Percentiles rank a stretch among this genome's conserved stretches.
These are phyloP conservation scores for Hapsidospora chrysogenum DNA, from an alignment of 495 filamentous ascomycete genomes.

Conservation along the genomic window DNA sequence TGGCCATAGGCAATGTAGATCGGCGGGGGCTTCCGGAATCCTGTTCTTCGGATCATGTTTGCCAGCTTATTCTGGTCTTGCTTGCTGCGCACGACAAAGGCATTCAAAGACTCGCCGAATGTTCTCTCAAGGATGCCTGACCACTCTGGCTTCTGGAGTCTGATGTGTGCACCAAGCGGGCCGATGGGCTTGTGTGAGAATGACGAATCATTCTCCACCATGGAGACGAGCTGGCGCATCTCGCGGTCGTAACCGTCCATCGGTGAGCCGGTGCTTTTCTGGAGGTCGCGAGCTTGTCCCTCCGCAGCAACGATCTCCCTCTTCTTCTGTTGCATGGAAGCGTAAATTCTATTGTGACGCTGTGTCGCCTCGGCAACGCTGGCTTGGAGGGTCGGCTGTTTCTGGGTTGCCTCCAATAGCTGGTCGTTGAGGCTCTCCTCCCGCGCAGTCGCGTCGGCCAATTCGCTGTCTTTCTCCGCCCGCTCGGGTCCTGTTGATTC, in stretches of 20 bases:
- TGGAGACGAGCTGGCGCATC: conserved; percentile 44
- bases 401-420: conserved; percentile 18
- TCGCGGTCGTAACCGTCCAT: conserved; percentile 38
- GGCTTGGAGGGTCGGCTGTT: conserved; percentile 13
- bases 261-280: conserved; percentile 12
- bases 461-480: conserved; percentile 17
- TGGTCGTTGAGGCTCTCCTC: conserved; percentile 24
- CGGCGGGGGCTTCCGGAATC: conserved; percentile 29
- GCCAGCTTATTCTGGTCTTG: conserved; percentile 47
- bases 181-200: conserved; percentile 65
- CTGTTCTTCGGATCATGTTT: conserved; percentile 40
- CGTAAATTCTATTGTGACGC: conserved; percentile 10
- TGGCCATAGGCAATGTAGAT: conserved; percentile 49
- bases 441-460: conserved; percentile 31
- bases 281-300: conserved; percentile 14
- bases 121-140: conserved; percentile 62
- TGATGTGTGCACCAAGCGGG: conserved; percentile 62
- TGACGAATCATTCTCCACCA: conserved; percentile 46
- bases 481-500: conserved; percentile 34
- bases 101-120: conserved; percentile 44
- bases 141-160: conserved; percentile 67
- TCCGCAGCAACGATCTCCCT: conserved; percentile 33
- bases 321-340: conserved; percentile 19
- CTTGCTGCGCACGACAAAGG: conserved; percentile 67
- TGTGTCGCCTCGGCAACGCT: conserved; percentile 22